Evolutionary conservation across 2,329 filamentous ascomycete genomes (phyloP).

Genomic region (Neonectria sp.): DNA sequence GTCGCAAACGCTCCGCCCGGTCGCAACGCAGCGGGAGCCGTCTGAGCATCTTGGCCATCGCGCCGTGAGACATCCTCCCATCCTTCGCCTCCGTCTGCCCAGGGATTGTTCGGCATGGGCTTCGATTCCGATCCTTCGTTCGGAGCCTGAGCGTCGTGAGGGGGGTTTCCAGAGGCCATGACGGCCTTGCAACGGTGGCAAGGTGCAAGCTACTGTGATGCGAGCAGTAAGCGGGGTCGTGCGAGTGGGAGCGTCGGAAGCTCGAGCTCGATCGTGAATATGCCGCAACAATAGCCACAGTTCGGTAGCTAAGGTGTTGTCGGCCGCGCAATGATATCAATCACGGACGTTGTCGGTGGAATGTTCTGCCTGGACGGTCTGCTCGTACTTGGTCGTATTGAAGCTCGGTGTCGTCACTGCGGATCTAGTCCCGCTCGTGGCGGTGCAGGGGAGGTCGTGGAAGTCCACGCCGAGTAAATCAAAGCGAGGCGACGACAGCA

Average conservation of each 20-base stretch:
- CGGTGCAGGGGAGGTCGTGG: slow-evolving; percentile 34
- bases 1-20: slow-evolving; percentile 49
- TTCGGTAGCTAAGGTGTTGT: not conserved
- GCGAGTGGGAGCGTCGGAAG: slow-evolving; percentile 29
- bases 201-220: slow-evolving; percentile 31
- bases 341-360: slow-evolving; percentile 7
- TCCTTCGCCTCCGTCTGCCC: slow-evolving; percentile 40
- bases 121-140: slow-evolving; percentile 21
- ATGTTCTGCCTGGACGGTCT: slow-evolving; percentile 6
- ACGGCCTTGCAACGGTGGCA: slow-evolving; percentile 8
- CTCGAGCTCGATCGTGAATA: slow-evolving; percentile 25
- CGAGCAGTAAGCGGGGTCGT: slow-evolving; percentile 27
- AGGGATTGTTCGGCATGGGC: slow-evolving; percentile 44
- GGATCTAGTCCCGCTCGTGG: slow-evolving; percentile 39
- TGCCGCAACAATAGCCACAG: not conserved
- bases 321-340: not conserved
- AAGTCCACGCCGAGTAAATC: not conserved
- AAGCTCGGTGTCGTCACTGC: slow-evolving; percentile 46
- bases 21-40: slow-evolving; percentile 50
- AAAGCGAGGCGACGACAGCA: not conserved
- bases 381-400: slow-evolving; percentile 19
- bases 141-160: slow-evolving; percentile 15
- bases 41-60: slow-evolving; percentile 27
- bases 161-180: slow-evolving; percentile 34
- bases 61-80: slow-evolving; percentile 45